Evolutionary conservation across 352 stramenopile species (phyloP).

Genomic region (Pythium phragmitis): DNA sequence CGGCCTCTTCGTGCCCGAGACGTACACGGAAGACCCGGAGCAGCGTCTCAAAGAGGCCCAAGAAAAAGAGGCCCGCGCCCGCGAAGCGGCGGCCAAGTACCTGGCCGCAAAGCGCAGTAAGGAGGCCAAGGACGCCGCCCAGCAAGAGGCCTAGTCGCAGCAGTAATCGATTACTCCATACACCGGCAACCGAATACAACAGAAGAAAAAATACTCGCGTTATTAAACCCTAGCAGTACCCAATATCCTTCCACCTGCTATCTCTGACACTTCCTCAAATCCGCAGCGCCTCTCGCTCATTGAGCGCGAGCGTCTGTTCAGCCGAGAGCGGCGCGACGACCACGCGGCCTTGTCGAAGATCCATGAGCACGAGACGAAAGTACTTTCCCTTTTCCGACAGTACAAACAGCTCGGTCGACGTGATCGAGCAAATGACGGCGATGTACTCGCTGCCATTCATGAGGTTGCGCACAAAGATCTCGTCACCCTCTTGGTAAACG

Average conservation of each 20-base stretch:
- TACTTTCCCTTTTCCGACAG: slow-evolving; percentile 83
- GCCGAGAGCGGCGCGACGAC: slow-evolving; percentile 52
- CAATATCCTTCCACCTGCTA: not conserved
- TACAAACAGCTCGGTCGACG: slow-evolving; percentile 70
- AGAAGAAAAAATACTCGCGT: slow-evolving; percentile 11
- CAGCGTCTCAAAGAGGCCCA: slow-evolving; percentile 22
- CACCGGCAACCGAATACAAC: not conserved
- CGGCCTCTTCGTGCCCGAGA: slow-evolving; percentile 73
- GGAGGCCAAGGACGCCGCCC: slow-evolving; percentile 28
- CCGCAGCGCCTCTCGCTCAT: slow-evolving; percentile 38
- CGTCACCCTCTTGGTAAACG: slow-evolving; percentile 79
- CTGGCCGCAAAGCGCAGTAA: slow-evolving; percentile 51
- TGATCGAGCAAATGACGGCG: slow-evolving; percentile 68
- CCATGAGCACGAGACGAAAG: slow-evolving; percentile 69
- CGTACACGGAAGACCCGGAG: slow-evolving; percentile 64
- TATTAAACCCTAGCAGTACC: no score
- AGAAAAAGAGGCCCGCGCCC: slow-evolving; percentile 32
- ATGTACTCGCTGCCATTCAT: slow-evolving; percentile 54
- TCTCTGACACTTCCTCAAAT: slow-evolving; percentile 14
- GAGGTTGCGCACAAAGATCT: slow-evolving; percentile 72
- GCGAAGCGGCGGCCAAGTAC: slow-evolving; percentile 51
- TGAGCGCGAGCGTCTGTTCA: slow-evolving; percentile 45
- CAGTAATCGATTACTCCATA: not conserved
- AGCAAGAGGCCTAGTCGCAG: not conserved
- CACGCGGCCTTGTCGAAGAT: slow-evolving; percentile 66